Evolutionary conservation across 805 yeast species (phyloP).

Genomic region (Metschnikowia drakensbergensis): DNA sequence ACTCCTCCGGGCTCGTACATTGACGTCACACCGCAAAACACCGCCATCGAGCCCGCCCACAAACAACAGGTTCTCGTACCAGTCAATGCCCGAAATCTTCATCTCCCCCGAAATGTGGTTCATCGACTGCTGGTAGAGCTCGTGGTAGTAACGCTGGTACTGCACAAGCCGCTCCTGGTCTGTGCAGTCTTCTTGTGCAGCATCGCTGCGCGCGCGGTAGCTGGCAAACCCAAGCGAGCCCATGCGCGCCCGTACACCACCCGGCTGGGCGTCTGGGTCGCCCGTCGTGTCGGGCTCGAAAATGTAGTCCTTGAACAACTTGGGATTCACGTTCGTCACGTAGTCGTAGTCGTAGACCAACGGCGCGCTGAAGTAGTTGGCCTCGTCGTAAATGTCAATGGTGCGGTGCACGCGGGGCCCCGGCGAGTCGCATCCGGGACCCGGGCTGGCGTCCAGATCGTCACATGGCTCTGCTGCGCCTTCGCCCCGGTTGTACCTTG

Average conservation of each 20-base stretch:
- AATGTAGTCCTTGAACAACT: slow-evolving; percentile 33
- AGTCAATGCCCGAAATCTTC: slow-evolving; percentile 41
- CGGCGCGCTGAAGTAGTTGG: slow-evolving; percentile 28
- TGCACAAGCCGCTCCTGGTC: slow-evolving; percentile 5
- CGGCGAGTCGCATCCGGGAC: neutral
- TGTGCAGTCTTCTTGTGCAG: neutral
- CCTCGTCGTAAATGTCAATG: slow-evolving; percentile 13
- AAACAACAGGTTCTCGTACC: slow-evolving; percentile 29
- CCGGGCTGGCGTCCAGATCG: neutral
- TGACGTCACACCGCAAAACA: slow-evolving; percentile 64
- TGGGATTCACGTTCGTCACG: slow-evolving; percentile 33
- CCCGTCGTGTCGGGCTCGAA: slow-evolving; percentile 27
- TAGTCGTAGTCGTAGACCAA: slow-evolving; percentile 43
- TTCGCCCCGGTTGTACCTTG: slow-evolving; percentile 19
- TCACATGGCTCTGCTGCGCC: neutral
- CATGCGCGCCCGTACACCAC: slow-evolving; percentile 1
- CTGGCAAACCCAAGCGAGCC: slow-evolving; percentile 3
- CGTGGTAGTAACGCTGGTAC: slow-evolving; percentile 18
- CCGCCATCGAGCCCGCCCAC: slow-evolving; percentile 56
- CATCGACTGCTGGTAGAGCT: slow-evolving; percentile 27
- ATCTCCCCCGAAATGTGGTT: slow-evolving; percentile 42
- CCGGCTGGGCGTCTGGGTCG: neutral
- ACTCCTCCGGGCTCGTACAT: slow-evolving; percentile 58
- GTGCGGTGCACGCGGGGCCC: slow-evolving; percentile 4
- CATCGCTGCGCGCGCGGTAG: slow-evolving; percentile 1